Conservation (phyloP, 2,329 filamentous ascomycete genomes). For the Ilyonectria destructans region DNA sequence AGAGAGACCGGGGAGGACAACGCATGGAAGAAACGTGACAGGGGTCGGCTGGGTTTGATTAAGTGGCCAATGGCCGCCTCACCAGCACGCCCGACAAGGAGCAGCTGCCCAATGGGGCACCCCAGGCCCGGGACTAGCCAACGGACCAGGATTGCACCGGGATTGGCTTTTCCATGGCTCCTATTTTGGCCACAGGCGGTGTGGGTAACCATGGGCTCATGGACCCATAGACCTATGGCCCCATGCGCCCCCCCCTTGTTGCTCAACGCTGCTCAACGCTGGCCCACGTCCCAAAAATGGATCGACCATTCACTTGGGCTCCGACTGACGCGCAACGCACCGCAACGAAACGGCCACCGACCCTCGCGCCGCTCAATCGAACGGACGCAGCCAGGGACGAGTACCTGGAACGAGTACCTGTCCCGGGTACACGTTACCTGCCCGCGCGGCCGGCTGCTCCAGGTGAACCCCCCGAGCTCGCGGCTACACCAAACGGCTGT, state of each 20-base stretch:
- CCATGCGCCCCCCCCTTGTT: conserved; percentile 28
- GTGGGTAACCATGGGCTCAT: conserved; percentile 45
- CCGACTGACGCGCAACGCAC: conserved; percentile 47
- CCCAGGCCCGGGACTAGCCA: conserved; percentile 64
- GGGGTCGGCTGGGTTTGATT: conserved; percentile 66
- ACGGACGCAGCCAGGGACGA: conserved; percentile 17
- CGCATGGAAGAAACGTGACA: conserved; percentile 69
- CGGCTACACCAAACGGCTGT: conserved; percentile 34
- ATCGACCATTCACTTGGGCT: conserved; percentile 42
- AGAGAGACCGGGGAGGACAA: conserved; percentile 57
- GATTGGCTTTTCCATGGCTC: conserved; percentile 52
- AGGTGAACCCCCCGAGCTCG: conserved; percentile 41
- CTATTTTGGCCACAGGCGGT: conserved; percentile 55
- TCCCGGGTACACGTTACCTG: conserved; percentile 18
- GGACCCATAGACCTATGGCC: conserved; percentile 29
- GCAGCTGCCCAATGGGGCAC: conserved; percentile 67
- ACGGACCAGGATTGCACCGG: conserved; percentile 58
- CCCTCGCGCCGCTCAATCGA: conserved; percentile 9
- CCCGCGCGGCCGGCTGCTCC: conserved; percentile 27
- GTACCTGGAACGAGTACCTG: conserved; percentile 20
- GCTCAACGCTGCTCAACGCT: conserved; percentile 32
- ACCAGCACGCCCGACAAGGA: conserved; percentile 59
- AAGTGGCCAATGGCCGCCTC: conserved; percentile 66
- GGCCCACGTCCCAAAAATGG: conserved; percentile 44
- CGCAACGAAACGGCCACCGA: conserved; percentile 18